Evolutionary conservation across 2,329 filamentous ascomycete genomes (phyloP), one percentile per base, ranked within the genome.

Genomic region (Diaporthe sp.): DNA sequence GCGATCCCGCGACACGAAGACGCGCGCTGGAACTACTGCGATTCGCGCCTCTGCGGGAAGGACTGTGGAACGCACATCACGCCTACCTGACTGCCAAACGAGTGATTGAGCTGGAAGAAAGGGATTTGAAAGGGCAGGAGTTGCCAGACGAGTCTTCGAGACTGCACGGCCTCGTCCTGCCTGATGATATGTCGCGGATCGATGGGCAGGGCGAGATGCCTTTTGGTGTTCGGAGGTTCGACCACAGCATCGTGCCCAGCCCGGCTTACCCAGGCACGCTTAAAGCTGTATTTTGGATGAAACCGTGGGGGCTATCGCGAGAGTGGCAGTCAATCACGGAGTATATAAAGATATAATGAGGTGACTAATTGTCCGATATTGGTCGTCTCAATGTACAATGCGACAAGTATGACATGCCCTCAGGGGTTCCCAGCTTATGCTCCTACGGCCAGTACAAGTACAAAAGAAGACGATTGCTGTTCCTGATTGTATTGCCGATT

Each of bases 61-160:
- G 58, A 3, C 34, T 61, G 8, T 61, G 58, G 58, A 61, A 61
- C n/a, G 58, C 19, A 25, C 58, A 61, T 7, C 22, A 61, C 58
- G 58, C 58, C 12, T 61, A 61, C 12, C 19, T 42, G 37, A 61
- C 58, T 9, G 58, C 58, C 34, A 61, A 61, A 42, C 34, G 58
- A 12, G 58, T 61, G 34, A 61, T 61, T 22, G 58, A 61, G 58
- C 58, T 61, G 34, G 58, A 61, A 25, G 58, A 61, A 25, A 42
- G 13, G 22, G 6, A 61, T 17, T 22, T 61, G 10, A 39, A 61
- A 5, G 58, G 19, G 22, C 34, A n/a, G 1, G 58, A 3, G 0
- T 39, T 39, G 34, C 58, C 58, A 61, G 58, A n/a, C 12, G 58
- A 42, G 58, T 22, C 22, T 25, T 61, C 34, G 12, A 42, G 58